Percentiles rank a stretch among this genome's conserved stretches.
Evolutionary conservation across 768 basidiomycete genomes (phyloP).

Genomic region (Boletus tylopilopsis): DNA sequence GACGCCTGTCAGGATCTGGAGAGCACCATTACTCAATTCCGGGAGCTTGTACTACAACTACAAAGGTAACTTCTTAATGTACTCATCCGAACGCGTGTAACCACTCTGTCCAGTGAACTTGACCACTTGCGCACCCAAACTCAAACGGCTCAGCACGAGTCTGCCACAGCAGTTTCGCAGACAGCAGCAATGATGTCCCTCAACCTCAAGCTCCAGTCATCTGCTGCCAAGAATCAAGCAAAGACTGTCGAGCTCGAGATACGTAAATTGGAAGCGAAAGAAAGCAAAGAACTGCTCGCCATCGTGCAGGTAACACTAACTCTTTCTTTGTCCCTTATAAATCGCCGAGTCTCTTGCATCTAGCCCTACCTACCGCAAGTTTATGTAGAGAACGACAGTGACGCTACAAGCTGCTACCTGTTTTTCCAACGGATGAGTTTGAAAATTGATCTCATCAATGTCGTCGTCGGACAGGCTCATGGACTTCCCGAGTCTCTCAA

Average conservation of each 20-base stretch:
- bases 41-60: constrained; percentile 82
- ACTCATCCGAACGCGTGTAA: constrained; percentile 7
- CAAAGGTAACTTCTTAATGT: constrained; percentile 54
- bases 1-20: constrained; percentile 84
- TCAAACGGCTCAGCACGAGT: constrained; percentile 79
- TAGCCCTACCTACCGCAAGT: constrained; percentile 90
- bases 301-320: constrained; percentile 68
- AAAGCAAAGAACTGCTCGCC: constrained; percentile 71
- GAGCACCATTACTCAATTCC: constrained; percentile 84
- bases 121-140: constrained; percentile 81
- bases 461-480: constrained; percentile 77
- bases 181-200: constrained; percentile 92
- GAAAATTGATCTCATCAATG: constrained; percentile 86
- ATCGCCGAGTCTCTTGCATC: background rate
- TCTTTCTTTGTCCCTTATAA: background rate
- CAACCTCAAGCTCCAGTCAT: constrained; percentile 90
- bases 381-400: constrained; percentile 85
- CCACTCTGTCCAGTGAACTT: constrained; percentile 61
- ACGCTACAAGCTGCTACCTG: constrained; percentile 84
- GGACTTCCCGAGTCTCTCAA: constrained; percentile 83
- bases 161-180: constrained; percentile 79
- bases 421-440: constrained; percentile 88
- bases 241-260: constrained; percentile 88
- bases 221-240: constrained; percentile 87
- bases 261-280: constrained; percentile 77